Base-by-base conservation (phyloP, 192 early-diverging fungal species). In the Umbelopsis vinacea region DNA sequence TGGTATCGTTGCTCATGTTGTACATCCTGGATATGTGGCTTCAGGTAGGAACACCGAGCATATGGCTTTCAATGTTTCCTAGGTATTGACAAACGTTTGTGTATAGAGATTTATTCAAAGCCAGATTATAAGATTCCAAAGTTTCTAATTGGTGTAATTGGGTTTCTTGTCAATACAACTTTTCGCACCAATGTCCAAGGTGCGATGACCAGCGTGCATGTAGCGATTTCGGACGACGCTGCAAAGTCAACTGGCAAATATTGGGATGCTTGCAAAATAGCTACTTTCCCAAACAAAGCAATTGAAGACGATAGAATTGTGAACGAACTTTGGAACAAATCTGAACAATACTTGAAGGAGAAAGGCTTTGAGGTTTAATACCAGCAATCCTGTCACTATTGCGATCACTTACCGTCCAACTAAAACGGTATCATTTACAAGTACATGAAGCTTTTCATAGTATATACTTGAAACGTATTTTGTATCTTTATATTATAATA, bases 21-120 rank as follows among this genome's bases (percentile, higher is more conserved):
- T 70, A 19, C 69, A 70, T 52, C 69, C 69, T 24, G 69, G 69
- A 19, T 46, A 24, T 23, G 69, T 70, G 23, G 35, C 46, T 2
- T 22, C 69, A 40, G 67, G 67, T 68, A 19, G 17, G 46, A 35
- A 23, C 2, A 15, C 26, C 11, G 3, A 29, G 29, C 29, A 29
- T 29, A 29, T 2, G 29, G 29, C 29, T 29, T 29, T 29, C 29
- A 29, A 3, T 29, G 29, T 29, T 3, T 3, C 29, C 1, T 2
- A 29, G 29, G 3, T 29, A 29, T 52, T 50, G n/a, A 17, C 7
- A 6, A 19, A 21, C 52, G 17, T 50, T 11, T 22, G 35, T n/a
- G 4, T 52, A 35, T 50, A 70, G 69, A 70, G 2, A 70, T 46
- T 14, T 70, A 15, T 6, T 21, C 15, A 29, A 33, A 43, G 12